Evolutionary conservation across 2,329 filamentous ascomycete genomes (phyloP).

Genomic region (Aureobasidium namibiae): DNA sequence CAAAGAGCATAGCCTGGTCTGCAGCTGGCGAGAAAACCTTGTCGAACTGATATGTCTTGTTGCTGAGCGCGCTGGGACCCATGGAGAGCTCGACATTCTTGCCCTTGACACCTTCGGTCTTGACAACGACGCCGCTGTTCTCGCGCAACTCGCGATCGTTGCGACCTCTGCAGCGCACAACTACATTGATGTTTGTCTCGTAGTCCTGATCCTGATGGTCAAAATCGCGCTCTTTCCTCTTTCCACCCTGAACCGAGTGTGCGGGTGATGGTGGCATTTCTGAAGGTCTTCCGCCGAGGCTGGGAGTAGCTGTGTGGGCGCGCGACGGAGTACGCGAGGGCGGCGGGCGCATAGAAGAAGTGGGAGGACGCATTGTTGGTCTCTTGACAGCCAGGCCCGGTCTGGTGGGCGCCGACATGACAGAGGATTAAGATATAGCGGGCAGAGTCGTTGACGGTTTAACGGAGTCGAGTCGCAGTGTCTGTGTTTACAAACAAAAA

Average conservation of each 20-base stretch:
- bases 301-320: constrained; percentile 42
- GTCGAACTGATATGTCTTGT: constrained; percentile 95
- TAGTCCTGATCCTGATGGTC: constrained; percentile 56
- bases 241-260: constrained; percentile 48
- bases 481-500: not conserved
- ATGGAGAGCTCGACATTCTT: constrained; percentile 79
- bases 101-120: constrained; percentile 79
- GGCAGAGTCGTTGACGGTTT: not conserved
- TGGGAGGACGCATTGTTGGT: constrained; percentile 42
- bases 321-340: constrained; percentile 38
- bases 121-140: constrained; percentile 88
- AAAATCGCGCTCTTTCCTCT: constrained; percentile 82
- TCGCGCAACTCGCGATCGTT: constrained; percentile 89
- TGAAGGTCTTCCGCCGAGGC: constrained; percentile 38
- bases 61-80: constrained; percentile 84
- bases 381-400: constrained; percentile 43
- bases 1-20: constrained; percentile 88
- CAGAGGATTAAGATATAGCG: not conserved
- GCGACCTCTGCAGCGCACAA: constrained; percentile 86
- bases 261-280: constrained; percentile 48
- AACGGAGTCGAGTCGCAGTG: not conserved
- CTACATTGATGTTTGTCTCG: constrained; percentile 96
- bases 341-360: constrained; percentile 48
- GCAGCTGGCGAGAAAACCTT: constrained; percentile 93
- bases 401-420: constrained; percentile 49